A percentile compares a stretch with the other conserved stretches of the same genome.
Evolutionary conservation across 371 early-diverging fungal genomes (phyloP).

Genomic region (Phascolomyces articulosus): DNA sequence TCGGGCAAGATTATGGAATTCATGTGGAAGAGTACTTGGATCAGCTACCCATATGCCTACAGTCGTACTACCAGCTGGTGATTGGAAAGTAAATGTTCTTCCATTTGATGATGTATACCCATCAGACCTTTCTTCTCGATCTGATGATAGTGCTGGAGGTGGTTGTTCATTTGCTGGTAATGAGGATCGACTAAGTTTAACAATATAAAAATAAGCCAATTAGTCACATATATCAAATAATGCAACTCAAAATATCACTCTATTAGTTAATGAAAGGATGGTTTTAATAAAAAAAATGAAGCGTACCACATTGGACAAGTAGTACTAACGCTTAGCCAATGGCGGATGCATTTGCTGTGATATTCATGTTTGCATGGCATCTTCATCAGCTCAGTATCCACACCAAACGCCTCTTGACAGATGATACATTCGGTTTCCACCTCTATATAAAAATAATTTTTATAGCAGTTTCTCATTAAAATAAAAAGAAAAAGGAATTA

Average conservation of each 20-base stretch:
- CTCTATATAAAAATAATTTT: too few species aligned
- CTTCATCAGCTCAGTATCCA: not conserved
- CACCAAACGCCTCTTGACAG: constrained; percentile 21
- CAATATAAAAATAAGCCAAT: too few species aligned
- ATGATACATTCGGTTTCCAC: constrained; percentile 14
- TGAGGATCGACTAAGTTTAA: not conserved
- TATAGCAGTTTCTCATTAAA: too few species aligned
- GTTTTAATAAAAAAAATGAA: not conserved
- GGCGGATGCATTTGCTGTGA: constrained; percentile 21
- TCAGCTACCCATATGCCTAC: not conserved
- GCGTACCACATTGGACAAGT: constrained; percentile 31
- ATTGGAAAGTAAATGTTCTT: not conserved
- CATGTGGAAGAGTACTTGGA: not conserved
- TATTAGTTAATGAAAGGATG: too few species aligned
- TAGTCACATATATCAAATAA: too few species aligned
- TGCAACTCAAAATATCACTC: too few species aligned
- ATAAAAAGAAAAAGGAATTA: too few species aligned
- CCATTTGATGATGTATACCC: not conserved
- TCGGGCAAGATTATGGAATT: not conserved
- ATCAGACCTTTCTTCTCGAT: not conserved
- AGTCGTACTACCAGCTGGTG: not conserved
- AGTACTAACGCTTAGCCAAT: constrained; percentile 17
- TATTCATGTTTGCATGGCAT: constrained; percentile 32
- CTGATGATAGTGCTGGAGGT: not conserved
- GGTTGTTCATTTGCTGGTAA: not conserved